Conservation (phyloP, 306 rosid species). For the Pyrus bretschneideri region DNA sequence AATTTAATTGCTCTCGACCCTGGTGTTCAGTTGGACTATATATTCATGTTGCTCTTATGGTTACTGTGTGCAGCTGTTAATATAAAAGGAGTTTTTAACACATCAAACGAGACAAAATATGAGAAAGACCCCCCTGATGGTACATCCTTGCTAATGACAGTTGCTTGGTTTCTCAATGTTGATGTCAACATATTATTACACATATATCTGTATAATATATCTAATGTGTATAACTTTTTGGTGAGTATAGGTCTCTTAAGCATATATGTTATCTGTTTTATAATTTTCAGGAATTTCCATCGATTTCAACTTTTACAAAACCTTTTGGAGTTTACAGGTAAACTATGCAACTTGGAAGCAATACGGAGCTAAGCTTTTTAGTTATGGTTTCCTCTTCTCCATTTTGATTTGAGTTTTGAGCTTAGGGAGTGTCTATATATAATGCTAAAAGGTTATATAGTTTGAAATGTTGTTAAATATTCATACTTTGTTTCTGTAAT, state of each 20-base stretch:
- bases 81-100: constrained; percentile 97
- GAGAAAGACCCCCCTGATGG: constrained; percentile 90
- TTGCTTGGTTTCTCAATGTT: not conserved
- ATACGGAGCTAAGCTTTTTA: too few relatives aligned
- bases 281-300: constrained; percentile 75
- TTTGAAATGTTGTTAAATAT: too few relatives aligned
- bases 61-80: constrained; percentile 65
- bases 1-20: constrained; percentile 2
- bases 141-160: constrained; percentile 21
- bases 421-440: too few relatives aligned
- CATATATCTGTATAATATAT: not conserved
- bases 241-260: not conserved
- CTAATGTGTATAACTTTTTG: not conserved
- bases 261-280: constrained; percentile 10
- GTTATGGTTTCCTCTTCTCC: too few relatives aligned
- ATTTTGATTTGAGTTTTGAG: too few relatives aligned
- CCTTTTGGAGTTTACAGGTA: constrained; percentile 98
- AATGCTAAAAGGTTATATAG: too few relatives aligned
- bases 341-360: constrained; percentile 8
- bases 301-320: constrained; percentile 95
- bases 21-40: not conserved
- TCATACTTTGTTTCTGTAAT: too few relatives aligned
- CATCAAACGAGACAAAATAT: constrained; percentile 87
- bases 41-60: constrained; percentile 18
- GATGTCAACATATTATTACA: not conserved